Evolutionary conservation across 2,329 filamentous ascomycete genomes (phyloP), one percentile per base, ranked within the genome.

Genomic region (Dothistroma pini): DNA sequence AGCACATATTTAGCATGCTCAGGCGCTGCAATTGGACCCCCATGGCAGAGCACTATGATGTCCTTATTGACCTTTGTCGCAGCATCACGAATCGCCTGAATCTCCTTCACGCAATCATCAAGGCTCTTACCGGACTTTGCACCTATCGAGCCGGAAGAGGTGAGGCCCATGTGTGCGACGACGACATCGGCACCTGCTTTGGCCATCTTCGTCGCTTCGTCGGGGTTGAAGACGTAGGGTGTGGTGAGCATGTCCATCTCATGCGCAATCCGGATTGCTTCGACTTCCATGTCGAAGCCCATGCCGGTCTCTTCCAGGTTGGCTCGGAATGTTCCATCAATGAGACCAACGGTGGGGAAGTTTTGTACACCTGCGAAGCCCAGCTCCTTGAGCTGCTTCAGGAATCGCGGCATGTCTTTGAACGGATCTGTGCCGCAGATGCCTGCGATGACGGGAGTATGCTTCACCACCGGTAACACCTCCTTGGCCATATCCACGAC

Each of bases 301-400:
- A 90, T 90, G 9, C 84, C 87, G 1, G 87, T 90, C 72, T 89
- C 87, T 70, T 90, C 88, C 1, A 91, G 79, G 65, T 87, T 86
- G 22, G 80, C 79, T 12, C 88, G 81, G 70, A 90, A 90, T 12
- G 79, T 79, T 1, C 86, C 87, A 71, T 90, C 88, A 38, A 90
- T 86, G 22, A 90, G 76, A 0, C 88, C 88, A 1, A 90, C 87
- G 0, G 88, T 90, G 0, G 88, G 88, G 70, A 90, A 90, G 68
- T 90, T 90, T 72, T 90, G 63, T 10, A 66, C 61, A 1, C 88
- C 88, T 1, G 83, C 83, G 65, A 90, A 89, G 0, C 88, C 88
- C 16, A 88, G 73, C 1, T 80, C 80, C 58, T 82, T 81, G 38
- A 90, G 76, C 69, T 89, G 81, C 19, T 72, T 70, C 16, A 90